These are phyloP conservation scores for Botrytis medusae DNA, from an alignment of 2,329 filamentous ascomycete species.

Conservation along the genomic window DNA sequence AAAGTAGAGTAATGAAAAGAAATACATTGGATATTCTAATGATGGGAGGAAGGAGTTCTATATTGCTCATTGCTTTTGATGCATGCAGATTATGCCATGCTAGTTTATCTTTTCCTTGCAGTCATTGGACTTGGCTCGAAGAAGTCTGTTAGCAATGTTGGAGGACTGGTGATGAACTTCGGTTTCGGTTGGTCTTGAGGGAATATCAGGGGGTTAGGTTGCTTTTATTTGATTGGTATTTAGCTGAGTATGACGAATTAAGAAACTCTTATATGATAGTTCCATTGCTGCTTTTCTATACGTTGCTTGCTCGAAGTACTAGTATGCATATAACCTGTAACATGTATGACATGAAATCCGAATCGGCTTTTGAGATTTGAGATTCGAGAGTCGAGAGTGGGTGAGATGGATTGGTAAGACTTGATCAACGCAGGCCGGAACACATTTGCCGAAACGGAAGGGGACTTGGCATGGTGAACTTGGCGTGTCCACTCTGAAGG, in stretches of 20 bases:
- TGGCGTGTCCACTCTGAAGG: not conserved
- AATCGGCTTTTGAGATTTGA: not conserved
- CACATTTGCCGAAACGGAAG: not conserved
- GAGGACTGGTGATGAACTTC: not conserved
- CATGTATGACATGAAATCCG: not conserved
- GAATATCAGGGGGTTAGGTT: not conserved
- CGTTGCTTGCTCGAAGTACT: not conserved
- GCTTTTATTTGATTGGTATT: not conserved
- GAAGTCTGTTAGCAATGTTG: not conserved
- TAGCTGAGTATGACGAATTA: not conserved
- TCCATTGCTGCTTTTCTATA: not conserved
- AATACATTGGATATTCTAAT: not conserved
- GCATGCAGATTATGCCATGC: not conserved
- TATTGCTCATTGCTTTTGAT: not conserved
- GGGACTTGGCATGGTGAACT: not conserved
- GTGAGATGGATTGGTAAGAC: constrained; percentile 3
- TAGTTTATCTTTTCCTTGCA: not conserved
- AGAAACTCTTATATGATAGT: not conserved
- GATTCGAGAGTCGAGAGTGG: not conserved
- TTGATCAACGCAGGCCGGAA: not conserved
- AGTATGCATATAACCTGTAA: not conserved
- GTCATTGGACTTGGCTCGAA: not conserved
- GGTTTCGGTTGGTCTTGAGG: not conserved
- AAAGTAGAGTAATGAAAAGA: constrained; percentile 29
- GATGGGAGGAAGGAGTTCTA: not conserved